phyloP scores from a whole-genome alignment of 2,329 filamentous ascomycete genomes.

The Penicillium olsonii region DNA sequence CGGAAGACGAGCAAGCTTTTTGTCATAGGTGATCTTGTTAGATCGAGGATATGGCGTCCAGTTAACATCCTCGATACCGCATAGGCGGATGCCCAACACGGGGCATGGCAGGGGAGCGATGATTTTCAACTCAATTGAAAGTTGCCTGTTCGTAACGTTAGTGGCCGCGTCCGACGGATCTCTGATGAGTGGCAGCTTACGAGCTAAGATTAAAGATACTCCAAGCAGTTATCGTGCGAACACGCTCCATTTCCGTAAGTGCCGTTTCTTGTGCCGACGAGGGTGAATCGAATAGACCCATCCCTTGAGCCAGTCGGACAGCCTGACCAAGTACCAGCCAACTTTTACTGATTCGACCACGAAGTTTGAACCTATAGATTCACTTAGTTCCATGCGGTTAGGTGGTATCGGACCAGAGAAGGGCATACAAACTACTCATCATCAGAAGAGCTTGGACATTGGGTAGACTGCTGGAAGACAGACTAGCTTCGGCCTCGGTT shows the following conservation, averaged over 20 bases:
- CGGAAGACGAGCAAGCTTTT: conserved; percentile 30
- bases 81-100: conserved; percentile 12
- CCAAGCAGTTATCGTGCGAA: conserved; percentile 31
- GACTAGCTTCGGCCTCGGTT: conserved; percentile 34
- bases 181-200: conserved; percentile 17
- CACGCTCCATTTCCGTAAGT: conserved; percentile 21
- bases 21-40: conserved; percentile 28
- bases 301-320: conserved; percentile 33
- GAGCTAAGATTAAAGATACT: conserved; percentile 33
- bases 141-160: conserved; percentile 26
- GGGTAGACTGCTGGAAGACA: conserved; percentile 29
- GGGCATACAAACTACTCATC: conserved; percentile 35
- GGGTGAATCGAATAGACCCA: conserved; percentile 28
- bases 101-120: conserved; percentile 23
- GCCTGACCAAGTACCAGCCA: conserved; percentile 38
- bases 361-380: conserved; percentile 26
- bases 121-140: conserved; percentile 29
- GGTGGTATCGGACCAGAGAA: not conserved
- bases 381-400: conserved; percentile 21
- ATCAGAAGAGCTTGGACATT: conserved; percentile 40
- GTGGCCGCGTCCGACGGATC: not conserved
- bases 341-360: conserved; percentile 27
- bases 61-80: conserved; percentile 19
- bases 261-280: conserved; percentile 12
- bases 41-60: conserved; percentile 38